Base-by-base conservation (phyloP, 2,329 filamentous ascomycete genomes). In the Fusarium sp. region DNA sequence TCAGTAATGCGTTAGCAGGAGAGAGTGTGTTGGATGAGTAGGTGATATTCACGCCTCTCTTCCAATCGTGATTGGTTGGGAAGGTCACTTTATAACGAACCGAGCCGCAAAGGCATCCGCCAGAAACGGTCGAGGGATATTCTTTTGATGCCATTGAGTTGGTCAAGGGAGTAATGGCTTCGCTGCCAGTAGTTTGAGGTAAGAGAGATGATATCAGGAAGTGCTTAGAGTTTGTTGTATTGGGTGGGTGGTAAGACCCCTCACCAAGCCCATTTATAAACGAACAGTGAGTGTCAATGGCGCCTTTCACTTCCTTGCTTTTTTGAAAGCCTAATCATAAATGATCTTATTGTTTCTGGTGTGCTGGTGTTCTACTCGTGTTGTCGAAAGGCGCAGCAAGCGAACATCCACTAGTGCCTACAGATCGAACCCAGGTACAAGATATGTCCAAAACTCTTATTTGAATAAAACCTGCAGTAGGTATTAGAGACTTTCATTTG, bases 51-150 rank as follows among this genome's bases (percentile, higher is more conserved):
- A 82, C 81, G 30, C 68, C 65, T 40, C 68, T 73, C 62, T 74
- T 65, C 64, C 85, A 87, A 64, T 86, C 80, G 60, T 85, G 83
- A 55, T 80, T 75, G 2, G 74, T 55, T 0, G 84, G 80, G 59
- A 88, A 86, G 28, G 79, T 78, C 43, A 86, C 77, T 23, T 76
- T 79, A 73, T 87, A 88, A 53, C 84, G 81, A 43, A 88, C 77
- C 21, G 80, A 78, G 49, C 79, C 79, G 72, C 86, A 88, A 50
- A 88, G 80, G 69, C 86, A 88, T 34, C 86, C 85, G 41, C 85
- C 86, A 0, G 80, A 82, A 67, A 87, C 77, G 51, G 71, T 74
- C 3, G 74, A 72, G 18, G 82, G 81, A 42, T 73, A 77, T 34
- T 71, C 62, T 16, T 70, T 40, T 37, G 62, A 61, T 43, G 68